Evolutionary conservation across 768 basidiomycete genomes (phyloP).

Genomic region (Trametes cubensis): DNA sequence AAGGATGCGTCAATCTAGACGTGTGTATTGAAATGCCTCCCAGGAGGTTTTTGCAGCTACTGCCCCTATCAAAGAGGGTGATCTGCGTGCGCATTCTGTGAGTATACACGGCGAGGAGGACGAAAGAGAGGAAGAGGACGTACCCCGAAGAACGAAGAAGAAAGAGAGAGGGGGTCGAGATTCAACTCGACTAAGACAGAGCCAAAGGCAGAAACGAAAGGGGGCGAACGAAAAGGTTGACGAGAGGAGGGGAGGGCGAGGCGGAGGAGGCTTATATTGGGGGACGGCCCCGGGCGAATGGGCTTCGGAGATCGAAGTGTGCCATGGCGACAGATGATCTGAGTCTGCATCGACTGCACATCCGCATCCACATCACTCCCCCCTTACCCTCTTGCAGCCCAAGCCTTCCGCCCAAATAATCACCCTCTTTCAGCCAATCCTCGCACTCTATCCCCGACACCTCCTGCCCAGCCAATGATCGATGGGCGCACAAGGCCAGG

Average conservation of each 20-base stretch:
- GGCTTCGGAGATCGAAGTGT: constrained; percentile 22
- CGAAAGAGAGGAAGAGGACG: neutral
- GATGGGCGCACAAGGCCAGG: neutral
- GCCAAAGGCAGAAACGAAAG: constrained; percentile 37
- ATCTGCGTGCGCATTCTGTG: constrained; percentile 40
- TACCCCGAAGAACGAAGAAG: constrained; percentile 46
- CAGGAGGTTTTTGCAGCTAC: constrained; percentile 57
- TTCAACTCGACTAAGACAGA: constrained; percentile 64
- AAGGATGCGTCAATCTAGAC: constrained; percentile 27
- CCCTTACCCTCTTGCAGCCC: constrained; percentile 7
- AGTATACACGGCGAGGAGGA: neutral
- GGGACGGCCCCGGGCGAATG: neutral
- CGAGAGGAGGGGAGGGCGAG: constrained; percentile 25
- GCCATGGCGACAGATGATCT: constrained; percentile 26
- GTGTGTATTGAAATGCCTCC: constrained; percentile 47
- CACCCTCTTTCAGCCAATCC: neutral
- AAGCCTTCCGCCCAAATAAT: neutral
- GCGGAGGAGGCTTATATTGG: constrained; percentile 21
- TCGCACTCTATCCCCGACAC: neutral
- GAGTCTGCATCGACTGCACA: neutral
- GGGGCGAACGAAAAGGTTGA: constrained; percentile 35
- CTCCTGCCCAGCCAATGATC: neutral
- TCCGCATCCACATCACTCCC: constrained; percentile 13
- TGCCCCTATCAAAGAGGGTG: constrained; percentile 75
- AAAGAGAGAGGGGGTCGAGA: constrained; percentile 53